Percentiles rank a stretch among this genome's conserved stretches.
Evolutionary conservation across 345 rosid genomes (phyloP).

Genomic region (Aquilaria sinensis): DNA sequence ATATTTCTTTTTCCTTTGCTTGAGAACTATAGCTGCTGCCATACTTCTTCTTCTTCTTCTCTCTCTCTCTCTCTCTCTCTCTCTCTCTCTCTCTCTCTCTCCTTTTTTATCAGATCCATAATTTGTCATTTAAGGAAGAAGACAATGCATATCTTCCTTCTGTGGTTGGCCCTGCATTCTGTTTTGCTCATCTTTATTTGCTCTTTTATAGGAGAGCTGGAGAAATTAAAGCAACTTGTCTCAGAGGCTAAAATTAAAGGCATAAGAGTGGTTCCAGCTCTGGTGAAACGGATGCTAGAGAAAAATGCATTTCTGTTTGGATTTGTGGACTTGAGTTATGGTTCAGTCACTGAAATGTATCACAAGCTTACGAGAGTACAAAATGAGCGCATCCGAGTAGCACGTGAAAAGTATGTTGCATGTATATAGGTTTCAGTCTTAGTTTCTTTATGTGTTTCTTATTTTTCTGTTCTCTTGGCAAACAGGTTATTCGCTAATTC

Average conservation of each 20-base stretch:
- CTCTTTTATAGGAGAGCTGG: slow-evolving; percentile 56
- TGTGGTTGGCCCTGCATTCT: background rate
- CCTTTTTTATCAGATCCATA: too few relatives aligned
- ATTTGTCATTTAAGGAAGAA: too few relatives aligned
- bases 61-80: too few relatives aligned
- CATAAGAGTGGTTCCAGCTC: slow-evolving; percentile 35
- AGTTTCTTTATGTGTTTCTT: background rate
- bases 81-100: too few relatives aligned
- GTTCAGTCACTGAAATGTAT: slow-evolving; percentile 33
- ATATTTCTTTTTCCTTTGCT: too few relatives aligned
- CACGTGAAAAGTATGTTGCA: slow-evolving; percentile 48
- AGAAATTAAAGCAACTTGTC: slow-evolving; percentile 54
- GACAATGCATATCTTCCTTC: too few relatives aligned
- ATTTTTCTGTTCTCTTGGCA: slow-evolving; percentile 12
- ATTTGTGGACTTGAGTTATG: slow-evolving; percentile 46
- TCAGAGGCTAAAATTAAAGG: slow-evolving; percentile 45
- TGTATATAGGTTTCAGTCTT: background rate
- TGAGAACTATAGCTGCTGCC: too few relatives aligned
- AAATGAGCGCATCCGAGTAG: slow-evolving; percentile 50
- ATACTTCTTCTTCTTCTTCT: too few relatives aligned
- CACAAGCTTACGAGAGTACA: slow-evolving; percentile 46
- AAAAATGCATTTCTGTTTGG: slow-evolving; percentile 68
- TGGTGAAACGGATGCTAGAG: slow-evolving; percentile 67
- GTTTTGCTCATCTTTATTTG: background rate
- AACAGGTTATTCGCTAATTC: slow-evolving; percentile 51